phyloP scores from a whole-genome alignment of 148 eudicot genomes.

The Dianthus caryophyllus region DNA sequence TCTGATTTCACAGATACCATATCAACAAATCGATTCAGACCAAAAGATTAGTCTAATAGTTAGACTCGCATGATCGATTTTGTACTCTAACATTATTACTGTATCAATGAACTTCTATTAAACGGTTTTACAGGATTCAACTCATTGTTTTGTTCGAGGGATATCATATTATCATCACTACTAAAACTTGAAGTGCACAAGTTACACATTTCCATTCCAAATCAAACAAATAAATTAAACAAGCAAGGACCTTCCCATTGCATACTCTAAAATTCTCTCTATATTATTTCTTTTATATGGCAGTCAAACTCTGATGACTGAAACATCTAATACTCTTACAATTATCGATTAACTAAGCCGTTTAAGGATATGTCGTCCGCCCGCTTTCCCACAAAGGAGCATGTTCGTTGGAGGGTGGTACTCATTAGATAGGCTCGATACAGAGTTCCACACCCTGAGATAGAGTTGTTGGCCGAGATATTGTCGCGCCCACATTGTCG shows the following conservation, averaged over 20 bases:
- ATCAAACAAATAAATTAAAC: slow-evolving; percentile 6
- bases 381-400: slow-evolving; percentile 55
- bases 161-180: no score
- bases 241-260: slow-evolving; percentile 9
- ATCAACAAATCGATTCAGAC: no score
- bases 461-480: slow-evolving; percentile 65
- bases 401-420: slow-evolving; percentile 44
- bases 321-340: slow-evolving; percentile 6
- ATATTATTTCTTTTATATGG: slow-evolving; percentile 17
- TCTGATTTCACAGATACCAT: no score
- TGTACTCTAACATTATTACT: no score
- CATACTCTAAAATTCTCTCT: background rate
- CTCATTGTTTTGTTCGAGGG: no score
- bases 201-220: background rate
- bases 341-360: slow-evolving; percentile 2
- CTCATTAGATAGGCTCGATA: slow-evolving; percentile 41
- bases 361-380: slow-evolving; percentile 38
- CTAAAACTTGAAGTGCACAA: no score
- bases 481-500: slow-evolving; percentile 54
- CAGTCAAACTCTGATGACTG: slow-evolving; percentile 52
- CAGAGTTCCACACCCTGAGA: slow-evolving; percentile 39
- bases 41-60: no score
- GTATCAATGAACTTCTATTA: no score
- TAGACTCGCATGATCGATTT: no score
- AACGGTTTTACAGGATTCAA: no score